Conservation (phyloP, 371 early-diverging fungal species). For the Rhizopus sp. region DNA sequence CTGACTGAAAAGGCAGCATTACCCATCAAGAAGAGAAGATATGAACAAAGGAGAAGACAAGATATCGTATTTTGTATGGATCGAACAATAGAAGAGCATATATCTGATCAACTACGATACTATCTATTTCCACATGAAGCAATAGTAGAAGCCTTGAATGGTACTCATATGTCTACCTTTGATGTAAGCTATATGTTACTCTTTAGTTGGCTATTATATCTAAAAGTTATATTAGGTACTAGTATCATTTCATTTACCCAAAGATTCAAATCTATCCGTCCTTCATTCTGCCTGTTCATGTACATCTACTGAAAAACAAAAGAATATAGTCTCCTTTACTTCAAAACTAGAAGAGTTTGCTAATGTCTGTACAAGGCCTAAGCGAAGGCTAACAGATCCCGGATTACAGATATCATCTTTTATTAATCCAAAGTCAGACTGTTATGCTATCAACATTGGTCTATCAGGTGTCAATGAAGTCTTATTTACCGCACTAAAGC, state of each 20-base stretch:
- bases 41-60: too few relatives aligned
- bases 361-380: slow-evolving; percentile 2
- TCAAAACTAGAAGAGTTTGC: slow-evolving; percentile 4
- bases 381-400: neutral
- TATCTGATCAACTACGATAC: slow-evolving; percentile 4
- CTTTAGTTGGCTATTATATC: neutral
- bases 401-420: neutral
- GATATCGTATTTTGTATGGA: neutral
- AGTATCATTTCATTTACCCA: slow-evolving; percentile 3
- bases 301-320: neutral
- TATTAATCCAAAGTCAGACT: neutral
- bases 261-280: slow-evolving; percentile 2
- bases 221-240: neutral
- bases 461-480: slow-evolving; percentile 36
- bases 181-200: slow-evolving; percentile 1
- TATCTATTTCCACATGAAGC: slow-evolving; percentile 36
- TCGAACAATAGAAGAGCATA: neutral
- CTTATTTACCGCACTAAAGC: slow-evolving; percentile 36
- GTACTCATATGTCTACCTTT: neutral
- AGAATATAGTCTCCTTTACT: neutral
- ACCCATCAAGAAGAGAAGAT: too few relatives aligned
- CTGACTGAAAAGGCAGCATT: too few relatives aligned
- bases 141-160: slow-evolving; percentile 3
- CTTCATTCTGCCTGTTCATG: slow-evolving; percentile 5
- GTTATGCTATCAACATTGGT: slow-evolving; percentile 28